Evolutionary conservation across 2,329 filamentous ascomycete genomes (phyloP).

Genomic region (Aspergillus uvarum): DNA sequence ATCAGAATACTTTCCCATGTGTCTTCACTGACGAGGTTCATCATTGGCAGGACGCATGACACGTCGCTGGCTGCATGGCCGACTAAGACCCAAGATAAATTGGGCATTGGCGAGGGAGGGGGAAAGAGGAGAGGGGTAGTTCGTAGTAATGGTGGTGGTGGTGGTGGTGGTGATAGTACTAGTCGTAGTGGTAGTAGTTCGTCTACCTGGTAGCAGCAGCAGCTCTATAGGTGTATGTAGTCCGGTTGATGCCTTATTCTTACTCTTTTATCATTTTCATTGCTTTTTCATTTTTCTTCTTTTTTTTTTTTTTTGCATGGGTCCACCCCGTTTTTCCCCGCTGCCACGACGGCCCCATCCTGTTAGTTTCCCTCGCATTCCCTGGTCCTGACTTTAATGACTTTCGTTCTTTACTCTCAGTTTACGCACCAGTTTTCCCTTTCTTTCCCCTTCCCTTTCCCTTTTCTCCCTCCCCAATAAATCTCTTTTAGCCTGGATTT

Average conservation of each 20-base stretch:
- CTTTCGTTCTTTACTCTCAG: neutral
- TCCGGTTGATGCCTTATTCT: no score
- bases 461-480: no score
- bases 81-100: conserved; percentile 1
- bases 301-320: conserved; percentile 4
- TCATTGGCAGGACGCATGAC: conserved; percentile 11
- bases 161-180: no score
- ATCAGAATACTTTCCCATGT: neutral
- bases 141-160: neutral
- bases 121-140: neutral
- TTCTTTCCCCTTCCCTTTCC: neutral
- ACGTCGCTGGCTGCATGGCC: conserved; percentile 17
- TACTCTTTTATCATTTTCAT: neutral
- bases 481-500: neutral
- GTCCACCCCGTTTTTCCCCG: conserved; percentile 20
- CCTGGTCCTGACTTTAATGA: neutral
- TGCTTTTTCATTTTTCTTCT: neutral
- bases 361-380: conserved; percentile 8
- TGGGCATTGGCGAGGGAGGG: neutral
- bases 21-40: neutral
- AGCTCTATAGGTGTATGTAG: no score
- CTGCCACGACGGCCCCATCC: conserved; percentile 21
- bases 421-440: neutral
- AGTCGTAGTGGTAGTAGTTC: no score
- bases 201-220: no score